Evolutionary conservation across 306 rosid genomes (phyloP), one percentile per base, ranked within the genome.

Genomic region (Quercus variabilis): DNA sequence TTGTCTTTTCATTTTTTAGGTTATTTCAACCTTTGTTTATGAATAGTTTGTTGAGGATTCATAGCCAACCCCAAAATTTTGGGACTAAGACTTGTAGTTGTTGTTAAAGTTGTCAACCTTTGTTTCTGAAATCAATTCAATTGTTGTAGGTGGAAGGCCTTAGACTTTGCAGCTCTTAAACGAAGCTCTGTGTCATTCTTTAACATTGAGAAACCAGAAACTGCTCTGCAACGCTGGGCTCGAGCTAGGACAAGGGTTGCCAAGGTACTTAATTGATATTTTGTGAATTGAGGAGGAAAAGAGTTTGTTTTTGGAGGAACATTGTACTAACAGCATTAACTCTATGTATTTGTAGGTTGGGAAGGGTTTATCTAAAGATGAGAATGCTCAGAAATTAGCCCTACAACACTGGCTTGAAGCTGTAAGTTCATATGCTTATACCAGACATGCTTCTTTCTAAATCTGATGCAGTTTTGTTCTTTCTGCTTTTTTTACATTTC

Each of bases 331-430:
- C 30, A 10, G 13, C 57, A 8, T 31, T 19, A 79, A 5, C 3
- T 1, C 28, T 1, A 46, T 57, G 74, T 38, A 58, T 55, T 17
- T 85, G 49, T 63, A 88, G 91, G 80, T 88, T 26, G 89, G 92
- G 69, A 86, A 86, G 55, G 90, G 90, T 5, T 82, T 86, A 75
- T 84, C 75, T 14, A 79, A 86, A 74, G 86, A 88, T 77, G 88
- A 84, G 68, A 88, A 84, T 60, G 88, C 92, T 74, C 88, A 81
- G 72, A 84, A 83, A 80, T 70, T 88, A 75, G 92, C 89, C 25
- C 74, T 84, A 4, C 92, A 86, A 69, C 89, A 88, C 73, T 81
- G 89, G 89, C 88, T 88, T 79, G 92, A 88, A 84, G 89, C 92
- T 71, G 89, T 86, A 74, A 86, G 86, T 81, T 23, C 49, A 67